Evolutionary conservation across 1,139 yeast genomes (phyloP).

Genomic region (Suhomyces yuchorum): DNA sequence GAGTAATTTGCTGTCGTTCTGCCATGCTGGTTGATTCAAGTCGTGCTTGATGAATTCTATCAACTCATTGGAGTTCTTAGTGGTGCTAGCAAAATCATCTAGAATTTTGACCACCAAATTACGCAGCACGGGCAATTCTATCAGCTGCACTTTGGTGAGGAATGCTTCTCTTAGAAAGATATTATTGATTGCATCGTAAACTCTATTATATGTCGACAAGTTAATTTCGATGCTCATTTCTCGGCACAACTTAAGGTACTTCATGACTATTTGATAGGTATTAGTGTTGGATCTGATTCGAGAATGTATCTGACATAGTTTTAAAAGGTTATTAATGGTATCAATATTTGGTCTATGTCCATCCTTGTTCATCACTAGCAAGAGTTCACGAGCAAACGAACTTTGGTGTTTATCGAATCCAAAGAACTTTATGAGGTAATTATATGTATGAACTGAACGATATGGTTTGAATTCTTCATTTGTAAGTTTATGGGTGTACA

Average conservation of each 20-base stretch:
- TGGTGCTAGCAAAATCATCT: constrained; percentile 39
- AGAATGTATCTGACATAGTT: constrained; percentile 36
- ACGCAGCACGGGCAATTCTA: constrained; percentile 38
- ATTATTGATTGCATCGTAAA: constrained; percentile 43
- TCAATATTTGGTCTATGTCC: constrained; percentile 45
- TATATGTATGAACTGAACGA: constrained; percentile 43
- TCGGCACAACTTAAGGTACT: constrained; percentile 34
- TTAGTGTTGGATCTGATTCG: constrained; percentile 36
- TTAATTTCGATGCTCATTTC: constrained; percentile 34
- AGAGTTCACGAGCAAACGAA: constrained; percentile 43
- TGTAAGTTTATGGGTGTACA: constrained; percentile 42
- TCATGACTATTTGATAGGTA: constrained; percentile 34
- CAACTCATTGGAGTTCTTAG: constrained; percentile 30
- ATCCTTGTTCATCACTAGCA: constrained; percentile 46
- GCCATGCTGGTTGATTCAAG: constrained; percentile 34
- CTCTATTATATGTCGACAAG: constrained; percentile 39
- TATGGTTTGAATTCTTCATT: constrained; percentile 31
- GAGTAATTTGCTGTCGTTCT: constrained; percentile 30
- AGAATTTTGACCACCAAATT: constrained; percentile 34
- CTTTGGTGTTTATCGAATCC: constrained; percentile 47
- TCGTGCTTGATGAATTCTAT: constrained; percentile 39
- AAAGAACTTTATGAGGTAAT: constrained; percentile 44
- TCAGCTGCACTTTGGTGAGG: constrained; percentile 33
- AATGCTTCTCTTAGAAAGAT: constrained; percentile 41
- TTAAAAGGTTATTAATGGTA: constrained; percentile 42